phyloP scores from a whole-genome alignment of 2,329 filamentous ascomycete species.

The Botrytis galanthina region DNA sequence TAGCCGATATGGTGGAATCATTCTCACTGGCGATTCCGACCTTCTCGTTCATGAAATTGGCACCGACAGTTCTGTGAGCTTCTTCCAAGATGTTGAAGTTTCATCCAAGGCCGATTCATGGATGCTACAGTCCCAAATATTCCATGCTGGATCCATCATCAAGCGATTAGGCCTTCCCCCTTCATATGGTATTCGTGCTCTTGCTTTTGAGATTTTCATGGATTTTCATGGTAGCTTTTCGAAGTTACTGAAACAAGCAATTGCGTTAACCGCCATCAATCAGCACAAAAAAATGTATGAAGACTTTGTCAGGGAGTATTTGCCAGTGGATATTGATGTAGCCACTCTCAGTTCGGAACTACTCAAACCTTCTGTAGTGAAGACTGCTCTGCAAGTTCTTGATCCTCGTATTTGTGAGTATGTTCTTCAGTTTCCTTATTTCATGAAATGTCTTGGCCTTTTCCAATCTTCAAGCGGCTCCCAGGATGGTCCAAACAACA shows the following conservation, averaged over 20 bases:
- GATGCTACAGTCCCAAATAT: conserved; percentile 35
- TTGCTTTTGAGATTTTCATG: conserved; percentile 38
- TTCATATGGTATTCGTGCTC: conserved; percentile 41
- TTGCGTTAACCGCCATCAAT: conserved; percentile 25
- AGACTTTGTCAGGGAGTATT: conserved; percentile 34
- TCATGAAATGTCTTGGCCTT: conserved; percentile 31
- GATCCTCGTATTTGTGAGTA: conserved; percentile 53
- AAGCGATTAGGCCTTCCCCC: conserved; percentile 44
- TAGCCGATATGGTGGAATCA: conserved; percentile 50
- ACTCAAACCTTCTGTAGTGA: neutral
- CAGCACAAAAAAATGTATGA: conserved; percentile 25
- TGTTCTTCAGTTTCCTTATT: conserved; percentile 43
- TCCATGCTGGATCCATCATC: conserved; percentile 46
- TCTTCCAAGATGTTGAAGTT: conserved; percentile 61
- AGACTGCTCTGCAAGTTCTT: conserved; percentile 33
- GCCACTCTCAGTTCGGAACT: neutral
- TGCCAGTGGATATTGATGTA: conserved; percentile 9
- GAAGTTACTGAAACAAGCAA: conserved; percentile 31
- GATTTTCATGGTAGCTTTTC: conserved; percentile 32
- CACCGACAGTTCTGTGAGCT: conserved; percentile 57
- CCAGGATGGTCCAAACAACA: conserved; percentile 15
- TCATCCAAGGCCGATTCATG: conserved; percentile 21
- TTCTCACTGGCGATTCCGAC: conserved; percentile 86
- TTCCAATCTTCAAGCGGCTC: neutral
- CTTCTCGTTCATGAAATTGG: conserved; percentile 73